phyloP scores from a whole-genome alignment of 305 asterid genomes.

The Fraxinus platypoda region DNA sequence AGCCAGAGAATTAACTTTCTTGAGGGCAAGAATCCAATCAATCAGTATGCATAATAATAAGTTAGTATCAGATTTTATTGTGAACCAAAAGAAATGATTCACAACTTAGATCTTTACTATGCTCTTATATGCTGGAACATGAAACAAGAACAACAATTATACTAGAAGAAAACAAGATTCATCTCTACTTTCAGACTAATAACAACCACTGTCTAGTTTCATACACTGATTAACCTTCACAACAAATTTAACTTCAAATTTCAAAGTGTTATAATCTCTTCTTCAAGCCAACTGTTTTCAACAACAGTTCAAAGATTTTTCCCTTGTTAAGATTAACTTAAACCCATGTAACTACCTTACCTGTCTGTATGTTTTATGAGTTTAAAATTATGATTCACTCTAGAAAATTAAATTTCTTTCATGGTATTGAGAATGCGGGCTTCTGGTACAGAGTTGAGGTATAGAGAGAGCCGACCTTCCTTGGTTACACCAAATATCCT shows the following conservation, averaged over 20 bases:
- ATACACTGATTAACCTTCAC: not conserved
- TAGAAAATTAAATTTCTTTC: constrained; percentile 1
- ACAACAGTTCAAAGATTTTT: not conserved
- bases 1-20: not conserved
- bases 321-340: not conserved
- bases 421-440: not conserved
- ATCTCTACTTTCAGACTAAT: constrained; percentile 4
- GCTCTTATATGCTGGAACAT: constrained; percentile 6
- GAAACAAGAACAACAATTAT: constrained; percentile 9
- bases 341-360: not conserved
- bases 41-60: not conserved
- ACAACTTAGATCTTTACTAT: not conserved
- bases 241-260: constrained; percentile 13
- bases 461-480: constrained; percentile 64
- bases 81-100: not conserved
- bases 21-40: constrained; percentile 12
- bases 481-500: constrained; percentile 87
- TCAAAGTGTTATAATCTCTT: constrained; percentile 4
- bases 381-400: not conserved
- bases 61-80: not conserved
- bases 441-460: not conserved
- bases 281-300: constrained; percentile 6
- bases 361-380: not conserved
- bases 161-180: constrained; percentile 16
- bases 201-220: not conserved